Evolutionary conservation across 768 basidiomycete species (phyloP), one percentile per base, ranked within the genome.

Genomic region (Suillus paluster): DNA sequence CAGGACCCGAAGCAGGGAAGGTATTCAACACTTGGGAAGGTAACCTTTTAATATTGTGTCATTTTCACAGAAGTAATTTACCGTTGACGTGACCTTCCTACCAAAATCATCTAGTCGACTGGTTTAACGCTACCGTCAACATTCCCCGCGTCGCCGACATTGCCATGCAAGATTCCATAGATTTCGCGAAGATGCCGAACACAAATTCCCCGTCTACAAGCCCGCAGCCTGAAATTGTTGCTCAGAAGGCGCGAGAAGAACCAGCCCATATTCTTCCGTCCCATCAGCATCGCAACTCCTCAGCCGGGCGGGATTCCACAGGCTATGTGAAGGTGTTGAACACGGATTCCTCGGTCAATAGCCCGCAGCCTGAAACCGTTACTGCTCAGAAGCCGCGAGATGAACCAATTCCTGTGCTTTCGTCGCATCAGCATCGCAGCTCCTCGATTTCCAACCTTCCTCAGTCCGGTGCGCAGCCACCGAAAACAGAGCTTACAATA

Each of bases 21-120:
- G 52, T 73, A 38, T 56, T 84, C 10, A 70, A 84, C 64, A 81
- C 80, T 23, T 83, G 81, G 78, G 63, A 69, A 55, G 66, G 82
- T 83, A 58, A 66, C 76, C 33, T 41, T 58, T 11, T 39, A n/a
- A 8, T 34, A 38, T 33, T 46, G 30, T 38, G 27, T 48, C 11
- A 41, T 44, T 12, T 25, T 5, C n/a, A 42, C 19, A 46, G 12
- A 33, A 33, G 21, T 54, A n/a, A 33, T 58, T 15, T 23, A 6
- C n/a, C 36, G 33, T 39, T 38, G 17, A 63, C 10, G 10, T 25
- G 21, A 23, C n/a, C 12, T 58, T 62, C 17, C 44, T 50, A 71
- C 68, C 46, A 30, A 63, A 52, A 39, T 36, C 48, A 39, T n/a
- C 30, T 64, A 25, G 64, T 73, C 50, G 71, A 74, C 45, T 74